Base-by-base conservation (phyloP, 1,284 basidiomycete genomes). In the Sphaerobolus stellatus region DNA sequence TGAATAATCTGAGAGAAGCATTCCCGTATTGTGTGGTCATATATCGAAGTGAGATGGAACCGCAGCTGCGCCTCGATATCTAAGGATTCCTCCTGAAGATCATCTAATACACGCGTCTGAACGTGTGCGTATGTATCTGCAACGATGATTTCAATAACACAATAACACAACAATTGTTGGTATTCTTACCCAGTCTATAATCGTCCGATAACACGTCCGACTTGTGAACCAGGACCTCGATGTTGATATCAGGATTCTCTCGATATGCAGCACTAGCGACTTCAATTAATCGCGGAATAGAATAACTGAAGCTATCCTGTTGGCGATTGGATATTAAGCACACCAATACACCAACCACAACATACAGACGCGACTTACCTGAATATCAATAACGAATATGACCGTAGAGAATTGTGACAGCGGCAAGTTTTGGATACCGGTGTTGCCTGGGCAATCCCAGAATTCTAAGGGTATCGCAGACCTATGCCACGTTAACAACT, bases 221-320 rank as follows among this genome's bases (percentile, higher is more conserved):
- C 72, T 99, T 99, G 76, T 99, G 96, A 16, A 98, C 90, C 65
- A 99, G 98, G 24, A 98, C 86, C 68, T 97, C 93, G 44, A 98
- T 81, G 58, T 88, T 86, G 57, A 96, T 84, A 43, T 79, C 75
- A 5, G 87, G 90, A 65, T 94, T 94, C 45, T 86, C 80, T 38
- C 85, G 79, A 65, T 87, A 88, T 1, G 87, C 86, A 1, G 82
- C 79, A 29, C 86, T 76, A 56, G 93, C 84, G 63, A 91, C 85
- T 50, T 88, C 83, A 44, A 91, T 84, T 45, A 95, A 83, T 61
- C 87, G 86, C 30, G 83, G 78, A 54, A 96, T 87, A 6, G 92
- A 84, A 59, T 92, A 80, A 61, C 84, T 84, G 66, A 87, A 88
- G 20, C 83, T 68, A 63, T 87, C 84, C 84, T 87, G 61, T 29